A percentile compares a stretch with the other conserved stretches of the same genome.
Conservation (phyloP, 257 asterid species). For the Salvia splendens region DNA sequence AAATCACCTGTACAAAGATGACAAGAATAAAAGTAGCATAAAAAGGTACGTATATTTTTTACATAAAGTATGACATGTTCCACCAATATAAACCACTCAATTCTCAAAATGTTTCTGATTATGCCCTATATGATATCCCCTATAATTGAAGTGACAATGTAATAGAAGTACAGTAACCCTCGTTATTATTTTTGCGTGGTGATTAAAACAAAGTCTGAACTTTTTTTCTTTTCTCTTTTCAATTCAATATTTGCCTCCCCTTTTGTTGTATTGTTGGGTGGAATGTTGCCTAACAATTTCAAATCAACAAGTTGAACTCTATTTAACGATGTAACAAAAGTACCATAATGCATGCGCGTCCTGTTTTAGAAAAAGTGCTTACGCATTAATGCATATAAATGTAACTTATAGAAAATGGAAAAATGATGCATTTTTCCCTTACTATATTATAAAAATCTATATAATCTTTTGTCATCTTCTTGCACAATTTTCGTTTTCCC, state of each 20-base stretch:
- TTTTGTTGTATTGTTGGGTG: slow-evolving; percentile 21
- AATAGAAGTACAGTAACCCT: not conserved
- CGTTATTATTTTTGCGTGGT: too few species aligned
- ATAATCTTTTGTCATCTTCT: not conserved
- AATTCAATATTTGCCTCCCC: not conserved
- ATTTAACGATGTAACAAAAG: not conserved
- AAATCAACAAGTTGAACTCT: slow-evolving; percentile 29
- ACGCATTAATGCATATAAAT: too few species aligned
- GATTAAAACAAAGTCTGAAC: too few species aligned
- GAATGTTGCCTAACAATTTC: slow-evolving; percentile 37
- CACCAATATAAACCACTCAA: not conserved
- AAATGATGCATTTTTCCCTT: too few species aligned
- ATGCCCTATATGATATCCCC: not conserved
- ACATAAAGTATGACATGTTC: too few species aligned
- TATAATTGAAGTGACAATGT: not conserved
- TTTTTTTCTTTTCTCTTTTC: too few species aligned
- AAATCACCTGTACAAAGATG: too few species aligned
- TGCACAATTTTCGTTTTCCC: not conserved
- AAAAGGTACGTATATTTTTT: too few species aligned
- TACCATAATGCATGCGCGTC: not conserved
- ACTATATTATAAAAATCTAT: too few species aligned
- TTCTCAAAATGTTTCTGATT: not conserved
- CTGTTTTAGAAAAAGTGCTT: too few species aligned
- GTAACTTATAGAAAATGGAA: too few species aligned
- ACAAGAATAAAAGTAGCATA: too few species aligned